These are phyloP conservation scores for Colletotrichum tanaceti DNA, from an alignment of 2,329 filamentous ascomycete species.

Conservation along the genomic window DNA sequence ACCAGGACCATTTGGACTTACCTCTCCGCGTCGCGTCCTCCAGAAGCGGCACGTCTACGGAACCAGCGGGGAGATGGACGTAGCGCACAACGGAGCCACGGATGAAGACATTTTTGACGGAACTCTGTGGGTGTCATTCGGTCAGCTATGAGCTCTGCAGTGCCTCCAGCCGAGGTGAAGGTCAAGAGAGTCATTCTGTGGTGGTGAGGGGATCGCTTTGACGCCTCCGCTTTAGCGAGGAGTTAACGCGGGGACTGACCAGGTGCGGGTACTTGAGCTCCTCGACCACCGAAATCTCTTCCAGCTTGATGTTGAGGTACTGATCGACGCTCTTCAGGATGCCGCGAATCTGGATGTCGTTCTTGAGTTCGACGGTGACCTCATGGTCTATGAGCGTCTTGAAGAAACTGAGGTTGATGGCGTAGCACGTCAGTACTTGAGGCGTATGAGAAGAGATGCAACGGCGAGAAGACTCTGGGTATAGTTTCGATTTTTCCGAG, in stretches of 20 bases:
- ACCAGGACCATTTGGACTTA: slow-evolving; percentile 51
- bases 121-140: slow-evolving; percentile 58
- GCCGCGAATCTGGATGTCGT: slow-evolving; percentile 96
- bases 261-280: slow-evolving; percentile 96
- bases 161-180: neutral
- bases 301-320: slow-evolving; percentile 98
- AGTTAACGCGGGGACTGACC: slow-evolving; percentile 58
- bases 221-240: neutral
- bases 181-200: neutral
- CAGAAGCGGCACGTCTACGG: slow-evolving; percentile 86
- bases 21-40: slow-evolving; percentile 93
- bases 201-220: slow-evolving; percentile 3
- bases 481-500: neutral
- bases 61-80: slow-evolving; percentile 84
- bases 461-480: neutral
- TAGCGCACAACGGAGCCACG: slow-evolving; percentile 93
- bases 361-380: slow-evolving; percentile 99
- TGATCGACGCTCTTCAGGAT: slow-evolving; percentile 98
- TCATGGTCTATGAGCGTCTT: slow-evolving; percentile 98
- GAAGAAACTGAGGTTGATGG: slow-evolving; percentile 79
- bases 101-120: slow-evolving; percentile 97
- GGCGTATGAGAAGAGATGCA: neutral
- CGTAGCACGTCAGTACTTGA: slow-evolving; percentile 14
- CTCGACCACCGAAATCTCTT: slow-evolving; percentile 92
- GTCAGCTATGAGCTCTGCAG: neutral